Percentiles rank a stretch among this genome's conserved stretches.
phyloP scores from a whole-genome alignment of 805 yeast genomes.

The Cyberlindnera galapagoensis region DNA sequence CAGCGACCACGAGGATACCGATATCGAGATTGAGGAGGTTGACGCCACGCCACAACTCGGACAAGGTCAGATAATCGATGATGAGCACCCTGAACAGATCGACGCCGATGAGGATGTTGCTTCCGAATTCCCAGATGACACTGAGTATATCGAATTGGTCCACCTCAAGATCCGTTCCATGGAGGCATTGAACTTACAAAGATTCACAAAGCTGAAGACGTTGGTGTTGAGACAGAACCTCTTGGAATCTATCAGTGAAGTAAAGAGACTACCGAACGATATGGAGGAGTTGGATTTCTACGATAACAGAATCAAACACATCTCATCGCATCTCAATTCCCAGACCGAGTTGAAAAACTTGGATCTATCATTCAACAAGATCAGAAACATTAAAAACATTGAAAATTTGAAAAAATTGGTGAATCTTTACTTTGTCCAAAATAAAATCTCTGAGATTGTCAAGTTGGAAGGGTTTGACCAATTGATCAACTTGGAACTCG shows the following conservation, averaged over 20 bases:
- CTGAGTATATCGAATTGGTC: conserved; percentile 54
- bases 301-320: conserved; percentile 86
- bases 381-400: conserved; percentile 76
- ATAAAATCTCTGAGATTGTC: conserved; percentile 68
- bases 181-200: conserved; percentile 49
- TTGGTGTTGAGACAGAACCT: conserved; percentile 81
- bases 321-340: conserved; percentile 61
- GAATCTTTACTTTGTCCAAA: conserved; percentile 81
- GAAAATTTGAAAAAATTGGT: conserved; percentile 55
- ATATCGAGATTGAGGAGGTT: conserved; percentile 12
- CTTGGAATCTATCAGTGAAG: conserved; percentile 62
- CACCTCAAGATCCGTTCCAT: conserved; percentile 64
- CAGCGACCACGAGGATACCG: conserved; percentile 21
- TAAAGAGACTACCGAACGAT: conserved; percentile 52
- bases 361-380: conserved; percentile 87
- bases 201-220: conserved; percentile 51
- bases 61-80: conserved; percentile 26
- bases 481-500: conserved; percentile 73
- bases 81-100: conserved; percentile 40
- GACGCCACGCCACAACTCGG: conserved; percentile 4
- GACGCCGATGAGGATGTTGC: conserved; percentile 68
- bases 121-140: conserved; percentile 44
- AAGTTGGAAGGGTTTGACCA: conserved; percentile 51
- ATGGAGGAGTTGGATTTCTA: conserved; percentile 81
- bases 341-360: conserved; percentile 50